These are phyloP conservation scores for Blastobotrys elegans DNA, from an alignment of 1,139 yeast genomes.

Conservation along the genomic window DNA sequence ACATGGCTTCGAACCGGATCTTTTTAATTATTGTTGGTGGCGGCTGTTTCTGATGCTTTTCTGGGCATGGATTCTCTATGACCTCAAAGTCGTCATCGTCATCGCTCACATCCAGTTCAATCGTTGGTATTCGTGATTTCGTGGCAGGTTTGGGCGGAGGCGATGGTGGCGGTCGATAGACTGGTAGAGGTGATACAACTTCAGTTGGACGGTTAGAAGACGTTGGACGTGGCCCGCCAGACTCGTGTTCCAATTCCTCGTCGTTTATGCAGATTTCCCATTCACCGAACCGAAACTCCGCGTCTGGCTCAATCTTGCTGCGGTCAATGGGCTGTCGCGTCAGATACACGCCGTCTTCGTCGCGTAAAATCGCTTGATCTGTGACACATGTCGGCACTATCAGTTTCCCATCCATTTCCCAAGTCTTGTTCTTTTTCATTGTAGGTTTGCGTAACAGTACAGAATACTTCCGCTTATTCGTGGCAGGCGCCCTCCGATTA, in stretches of 20 bases:
- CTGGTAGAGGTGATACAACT: no score
- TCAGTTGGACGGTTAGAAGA: not conserved
- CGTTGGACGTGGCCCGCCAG: no score
- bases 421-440: conserved; percentile 73
- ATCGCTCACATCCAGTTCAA: conserved; percentile 6
- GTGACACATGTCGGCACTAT: conserved; percentile 24
- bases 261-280: conserved; percentile 9
- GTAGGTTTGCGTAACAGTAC: conserved; percentile 6
- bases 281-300: conserved; percentile 7
- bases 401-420: conserved; percentile 90
- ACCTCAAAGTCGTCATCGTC: not conserved
- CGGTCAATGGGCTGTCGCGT: conserved; percentile 17
- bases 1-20: conserved; percentile 7
- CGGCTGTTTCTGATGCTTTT: not conserved
- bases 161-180: no score
- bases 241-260: conserved; percentile 4
- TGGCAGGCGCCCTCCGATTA: not conserved
- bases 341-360: conserved; percentile 14
- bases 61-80: not conserved
- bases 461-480: conserved; percentile 1
- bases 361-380: conserved; percentile 22
- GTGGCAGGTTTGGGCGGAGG: no score
- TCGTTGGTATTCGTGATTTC: not conserved
- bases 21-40: not conserved
- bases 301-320: conserved; percentile 2